Evolutionary conservation across 768 basidiomycete genomes (phyloP).

Genomic region (Pisolithus sp.): DNA sequence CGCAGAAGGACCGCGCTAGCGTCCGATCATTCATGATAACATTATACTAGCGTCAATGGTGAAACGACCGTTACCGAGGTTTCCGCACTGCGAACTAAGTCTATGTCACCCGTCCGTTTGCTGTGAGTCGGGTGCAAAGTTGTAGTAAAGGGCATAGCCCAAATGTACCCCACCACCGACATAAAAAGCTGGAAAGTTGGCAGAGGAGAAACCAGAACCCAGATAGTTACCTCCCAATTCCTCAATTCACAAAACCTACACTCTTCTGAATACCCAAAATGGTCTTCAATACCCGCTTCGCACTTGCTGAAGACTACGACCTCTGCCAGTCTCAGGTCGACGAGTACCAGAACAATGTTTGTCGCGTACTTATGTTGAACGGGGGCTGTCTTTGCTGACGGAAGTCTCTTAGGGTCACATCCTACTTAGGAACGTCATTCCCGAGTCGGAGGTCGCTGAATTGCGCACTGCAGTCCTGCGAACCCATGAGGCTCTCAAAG

Average conservation of each 20-base stretch:
- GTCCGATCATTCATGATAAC: too few relatives aligned
- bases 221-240: not conserved
- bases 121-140: not conserved
- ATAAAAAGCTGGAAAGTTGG: not conserved
- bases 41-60: too few relatives aligned
- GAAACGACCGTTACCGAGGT: too few relatives aligned
- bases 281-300: not conserved
- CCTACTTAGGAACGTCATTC: not conserved
- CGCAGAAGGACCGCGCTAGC: too few relatives aligned
- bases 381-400: not conserved
- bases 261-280: not conserved
- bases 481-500: not conserved
- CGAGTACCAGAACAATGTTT: constrained; percentile 1
- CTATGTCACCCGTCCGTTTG: not conserved
- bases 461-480: not conserved
- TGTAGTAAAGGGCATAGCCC: not conserved
- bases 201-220: not conserved
- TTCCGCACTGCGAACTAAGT: too few relatives aligned
- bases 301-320: not conserved
- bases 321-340: not conserved
- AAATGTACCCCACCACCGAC: not conserved
- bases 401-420: not conserved
- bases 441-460: not conserved
- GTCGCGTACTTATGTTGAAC: not conserved
- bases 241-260: not conserved